A percentile compares a stretch with the other conserved stretches of the same genome.
Evolutionary conservation across 2,329 filamentous ascomycete genomes (phyloP).

Genomic region (Didymella lethalis): DNA sequence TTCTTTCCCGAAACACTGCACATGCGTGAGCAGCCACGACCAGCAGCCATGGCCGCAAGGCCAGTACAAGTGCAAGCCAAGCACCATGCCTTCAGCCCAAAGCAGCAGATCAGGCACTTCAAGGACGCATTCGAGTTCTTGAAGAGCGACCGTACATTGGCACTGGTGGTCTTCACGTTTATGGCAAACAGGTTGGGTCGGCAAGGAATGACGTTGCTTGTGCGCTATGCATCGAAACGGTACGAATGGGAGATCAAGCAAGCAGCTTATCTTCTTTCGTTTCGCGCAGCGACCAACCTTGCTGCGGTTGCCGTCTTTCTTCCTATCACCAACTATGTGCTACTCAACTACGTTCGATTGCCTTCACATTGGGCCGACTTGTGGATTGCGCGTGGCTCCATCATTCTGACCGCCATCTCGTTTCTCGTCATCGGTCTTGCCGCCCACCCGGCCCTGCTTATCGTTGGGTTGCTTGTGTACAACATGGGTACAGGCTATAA

Average conservation of each 20-base stretch:
- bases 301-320: slow-evolving; percentile 57
- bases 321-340: slow-evolving; percentile 52
- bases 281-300: slow-evolving; percentile 58
- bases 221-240: slow-evolving; percentile 62
- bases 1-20: slow-evolving; percentile 49
- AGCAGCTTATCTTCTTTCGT: slow-evolving; percentile 53
- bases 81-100: slow-evolving; percentile 31
- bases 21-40: slow-evolving; percentile 44
- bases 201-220: slow-evolving; percentile 56
- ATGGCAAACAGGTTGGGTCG: slow-evolving; percentile 59
- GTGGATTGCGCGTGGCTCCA: slow-evolving; percentile 55
- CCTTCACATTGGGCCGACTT: slow-evolving; percentile 56
- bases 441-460: slow-evolving; percentile 52
- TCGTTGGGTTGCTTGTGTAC: slow-evolving; percentile 57
- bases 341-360: slow-evolving; percentile 49
- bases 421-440: slow-evolving; percentile 58
- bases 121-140: slow-evolving; percentile 51
- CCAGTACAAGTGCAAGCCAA: slow-evolving; percentile 21
- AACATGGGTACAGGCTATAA: slow-evolving; percentile 59
- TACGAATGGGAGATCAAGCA: slow-evolving; percentile 59
- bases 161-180: slow-evolving; percentile 55
- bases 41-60: slow-evolving; percentile 25
- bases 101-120: slow-evolving; percentile 47
- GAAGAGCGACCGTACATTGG: slow-evolving; percentile 52
- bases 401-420: slow-evolving; percentile 54